Conservation (phyloP, 1,284 basidiomycete genomes). For the Ceratobasidium sp. region DNA sequence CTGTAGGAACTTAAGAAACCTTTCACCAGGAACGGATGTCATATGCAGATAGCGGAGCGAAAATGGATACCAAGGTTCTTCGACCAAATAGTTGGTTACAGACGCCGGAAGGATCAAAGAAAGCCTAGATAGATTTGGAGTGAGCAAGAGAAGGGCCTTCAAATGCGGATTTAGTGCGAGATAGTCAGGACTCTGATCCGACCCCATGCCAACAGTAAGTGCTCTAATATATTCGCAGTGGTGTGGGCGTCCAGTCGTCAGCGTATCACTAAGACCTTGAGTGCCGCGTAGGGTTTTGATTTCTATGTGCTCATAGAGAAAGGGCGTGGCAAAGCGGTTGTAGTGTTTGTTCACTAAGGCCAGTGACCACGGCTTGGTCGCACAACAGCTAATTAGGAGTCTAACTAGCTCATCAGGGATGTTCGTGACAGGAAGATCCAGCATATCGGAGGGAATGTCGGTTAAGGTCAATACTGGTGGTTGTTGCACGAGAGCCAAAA, state of each 20-base stretch:
- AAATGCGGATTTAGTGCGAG: too few species aligned
- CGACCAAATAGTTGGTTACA: neutral
- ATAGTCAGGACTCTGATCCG: neutral
- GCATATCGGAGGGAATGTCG: neutral
- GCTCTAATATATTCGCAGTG: neutral
- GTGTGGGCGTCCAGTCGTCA: neutral
- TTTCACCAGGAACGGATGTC: neutral
- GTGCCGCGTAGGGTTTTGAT: too few species aligned
- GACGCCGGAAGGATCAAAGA: neutral
- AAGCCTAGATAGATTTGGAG: neutral
- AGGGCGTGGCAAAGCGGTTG: neutral
- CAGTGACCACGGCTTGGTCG: neutral
- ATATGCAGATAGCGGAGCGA: neutral
- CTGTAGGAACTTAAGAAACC: neutral
- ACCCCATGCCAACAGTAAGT: neutral
- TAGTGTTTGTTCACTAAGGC: neutral
- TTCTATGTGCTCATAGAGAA: neutral
- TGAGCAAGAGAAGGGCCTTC: too few species aligned
- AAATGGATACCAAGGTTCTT: neutral
- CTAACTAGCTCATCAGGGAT: neutral
- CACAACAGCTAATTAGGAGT: neutral
- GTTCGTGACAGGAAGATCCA: neutral
- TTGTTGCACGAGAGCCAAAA: too few species aligned
- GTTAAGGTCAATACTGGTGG: too few species aligned
- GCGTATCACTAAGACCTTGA: neutral